A percentile compares a stretch with the other conserved stretches of the same genome.
phyloP scores from a whole-genome alignment of 2,329 filamentous ascomycete species.

The Diaporthe vaccinii region DNA sequence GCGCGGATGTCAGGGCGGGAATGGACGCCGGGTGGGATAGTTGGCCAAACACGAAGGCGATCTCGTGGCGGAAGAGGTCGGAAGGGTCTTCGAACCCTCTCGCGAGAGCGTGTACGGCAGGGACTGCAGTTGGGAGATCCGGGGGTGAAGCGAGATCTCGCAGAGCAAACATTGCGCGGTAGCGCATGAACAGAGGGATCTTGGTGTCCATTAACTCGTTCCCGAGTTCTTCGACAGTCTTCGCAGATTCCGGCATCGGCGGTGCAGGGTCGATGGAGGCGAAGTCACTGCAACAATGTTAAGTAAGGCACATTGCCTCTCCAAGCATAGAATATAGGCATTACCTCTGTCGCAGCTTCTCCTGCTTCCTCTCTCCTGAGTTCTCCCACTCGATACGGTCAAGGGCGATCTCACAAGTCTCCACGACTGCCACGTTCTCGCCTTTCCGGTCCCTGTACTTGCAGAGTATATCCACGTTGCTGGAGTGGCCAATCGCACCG shows the following conservation, averaged over 20 bases:
- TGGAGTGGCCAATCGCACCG: constrained; percentile 83
- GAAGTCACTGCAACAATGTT: constrained; percentile 79
- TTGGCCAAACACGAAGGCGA: constrained; percentile 98
- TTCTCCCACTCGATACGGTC: constrained; percentile 95
- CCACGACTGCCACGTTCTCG: constrained; percentile 85
- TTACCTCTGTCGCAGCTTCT: constrained; percentile 87
- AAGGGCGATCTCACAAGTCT: constrained; percentile 98
- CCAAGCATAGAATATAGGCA: constrained; percentile 23
- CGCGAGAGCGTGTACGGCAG: constrained; percentile 88
- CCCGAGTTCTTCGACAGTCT: constrained; percentile 81
- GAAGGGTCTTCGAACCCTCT: constrained; percentile 88
- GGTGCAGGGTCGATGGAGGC: constrained; percentile 96
- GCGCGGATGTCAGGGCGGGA: constrained; percentile 82
- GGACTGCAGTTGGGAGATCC: constrained; percentile 87
- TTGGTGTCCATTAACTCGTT: constrained; percentile 82
- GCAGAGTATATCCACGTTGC: constrained; percentile 80
- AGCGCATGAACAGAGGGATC: constrained; percentile 88
- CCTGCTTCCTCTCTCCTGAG: constrained; percentile 76
- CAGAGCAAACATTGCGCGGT: constrained; percentile 97
- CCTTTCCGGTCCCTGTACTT: constrained; percentile 79
- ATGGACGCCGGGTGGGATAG: constrained; percentile 97
- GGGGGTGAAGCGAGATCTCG: constrained; percentile 95
- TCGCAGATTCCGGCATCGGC: constrained; percentile 79
- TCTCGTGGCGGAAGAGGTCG: constrained; percentile 95
- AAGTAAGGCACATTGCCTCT: constrained; percentile 41